Percentiles rank a stretch among this genome's conserved stretches.
phyloP scores from a whole-genome alignment of 179 eudicot genomes.

The Amaranthus tricolor region DNA sequence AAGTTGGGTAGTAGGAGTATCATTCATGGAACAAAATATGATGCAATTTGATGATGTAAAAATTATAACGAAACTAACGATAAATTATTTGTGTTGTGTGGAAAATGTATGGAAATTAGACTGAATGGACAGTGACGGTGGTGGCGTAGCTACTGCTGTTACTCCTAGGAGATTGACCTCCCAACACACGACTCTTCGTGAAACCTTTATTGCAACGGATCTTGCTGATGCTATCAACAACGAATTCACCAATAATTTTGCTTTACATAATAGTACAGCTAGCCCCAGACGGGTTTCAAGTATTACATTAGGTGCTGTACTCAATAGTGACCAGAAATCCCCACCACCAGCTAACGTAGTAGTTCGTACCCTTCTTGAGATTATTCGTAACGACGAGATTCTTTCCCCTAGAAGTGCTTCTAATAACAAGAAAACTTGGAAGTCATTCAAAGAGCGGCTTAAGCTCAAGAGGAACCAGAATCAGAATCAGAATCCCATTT shows the following conservation, averaged over 20 bases:
- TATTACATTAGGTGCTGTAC: conserved; percentile 42
- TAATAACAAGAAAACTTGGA: conserved; percentile 44
- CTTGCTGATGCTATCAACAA: conserved; percentile 19
- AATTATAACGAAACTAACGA: neutral
- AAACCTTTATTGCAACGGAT: conserved; percentile 36
- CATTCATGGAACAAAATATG: neutral
- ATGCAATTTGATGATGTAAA: neutral
- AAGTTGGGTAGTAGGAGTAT: too few relatives aligned
- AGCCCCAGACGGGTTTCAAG: conserved; percentile 18
- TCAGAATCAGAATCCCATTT: conserved; percentile 25
- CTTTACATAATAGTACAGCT: neutral
- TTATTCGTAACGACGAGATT: conserved; percentile 41
- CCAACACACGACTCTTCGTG: conserved; percentile 40
- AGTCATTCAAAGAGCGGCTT: conserved; percentile 47
- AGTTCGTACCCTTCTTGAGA: conserved; percentile 50
- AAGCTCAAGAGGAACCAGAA: conserved; percentile 31
- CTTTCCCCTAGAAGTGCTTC: conserved; percentile 3
- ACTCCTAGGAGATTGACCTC: conserved; percentile 23
- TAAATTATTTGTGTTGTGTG: conserved; percentile 4
- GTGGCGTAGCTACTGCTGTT: conserved; percentile 38
- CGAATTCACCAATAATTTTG: neutral
- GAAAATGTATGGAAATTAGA: conserved; percentile 17
- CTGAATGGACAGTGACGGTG: conserved; percentile 41
- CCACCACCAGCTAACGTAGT: conserved; percentile 21
- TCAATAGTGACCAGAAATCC: conserved; percentile 25